These are phyloP conservation scores for Lolium perenne DNA, from an alignment of 176 grass and related monocot species.

Conservation along the genomic window DNA sequence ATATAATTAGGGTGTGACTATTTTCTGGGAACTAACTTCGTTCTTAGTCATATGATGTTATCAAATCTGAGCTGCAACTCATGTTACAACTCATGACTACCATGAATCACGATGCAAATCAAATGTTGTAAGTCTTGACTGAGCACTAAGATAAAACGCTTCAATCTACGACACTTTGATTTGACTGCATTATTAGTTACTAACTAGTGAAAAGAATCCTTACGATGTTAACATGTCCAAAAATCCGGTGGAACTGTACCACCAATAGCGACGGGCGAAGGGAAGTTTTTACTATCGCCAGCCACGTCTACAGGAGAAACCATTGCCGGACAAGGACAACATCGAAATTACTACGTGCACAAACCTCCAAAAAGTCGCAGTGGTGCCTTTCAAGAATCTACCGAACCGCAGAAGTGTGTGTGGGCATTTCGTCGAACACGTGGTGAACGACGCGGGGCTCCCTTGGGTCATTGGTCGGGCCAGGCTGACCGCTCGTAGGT, in stretches of 20 bases:
- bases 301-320: neutral
- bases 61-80: no score
- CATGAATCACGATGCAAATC: no score
- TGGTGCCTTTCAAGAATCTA: neutral
- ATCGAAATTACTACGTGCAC: neutral
- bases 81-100: no score
- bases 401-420: neutral
- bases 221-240: neutral
- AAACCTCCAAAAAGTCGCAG: neutral
- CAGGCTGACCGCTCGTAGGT: neutral
- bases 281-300: neutral
- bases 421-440: constrained; percentile 42
- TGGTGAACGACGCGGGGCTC: neutral
- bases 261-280: neutral
- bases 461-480: neutral
- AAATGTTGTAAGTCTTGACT: no score
- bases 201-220: neutral
- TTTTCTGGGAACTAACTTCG: no score
- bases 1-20: no score
- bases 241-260: neutral
- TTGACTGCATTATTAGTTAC: neutral
- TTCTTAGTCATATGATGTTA: no score
- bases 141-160: neutral
- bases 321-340: neutral
- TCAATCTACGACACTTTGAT: neutral